Evolutionary conservation across 768 basidiomycete species (phyloP), one percentile per base, ranked within the genome.

Genomic region (Kwoniella dejecticola): DNA sequence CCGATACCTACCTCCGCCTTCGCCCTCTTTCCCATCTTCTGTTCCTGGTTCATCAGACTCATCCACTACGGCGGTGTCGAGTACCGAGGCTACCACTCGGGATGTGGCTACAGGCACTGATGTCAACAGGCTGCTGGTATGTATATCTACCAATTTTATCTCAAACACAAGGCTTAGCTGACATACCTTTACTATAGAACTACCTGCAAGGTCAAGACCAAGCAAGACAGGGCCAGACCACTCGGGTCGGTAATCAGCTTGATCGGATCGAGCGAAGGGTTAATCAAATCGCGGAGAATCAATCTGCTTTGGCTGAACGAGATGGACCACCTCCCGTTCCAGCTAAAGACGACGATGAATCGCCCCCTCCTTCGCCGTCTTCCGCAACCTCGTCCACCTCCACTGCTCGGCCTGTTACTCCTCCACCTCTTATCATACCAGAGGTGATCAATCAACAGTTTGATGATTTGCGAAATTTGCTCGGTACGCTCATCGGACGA

Each of bases 261-360:
- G 84, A 84, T 52, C 84, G 85, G 0, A 84, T 96, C 38, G 84
- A 88, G 59, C 82, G 87, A 36, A 86, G 89, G 65, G 80, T 95
- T 2, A 82, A 82, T 12, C 85, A 86, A 45, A 81, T 93, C 21
- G 72, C 77, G 2, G 63, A 71, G 11, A 83, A 86, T 0, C 80
- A 84, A 27, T 84, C 56, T 38, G 52, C 57, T 40, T 48, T 57
- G 13, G 56, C 58, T 42, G 56, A 58, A 29, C 38, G 60, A 52
- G 76, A 69, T 19, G 17, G 53, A 27, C 70, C 71, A 7, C 75
- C 71, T 40, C 77, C 76, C 29, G 48, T 74, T 40, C 70, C 72
- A 17, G 52, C 67, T 10, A 71, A 72, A 38, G 55, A 63, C 23
- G 57, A 58, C 23, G 57, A 66, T 52, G 30, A 40, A 15, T 64